Evolutionary conservation across 2,329 filamentous ascomycete genomes (phyloP).

Genomic region (Parasarocladium wereldwijsianum): DNA sequence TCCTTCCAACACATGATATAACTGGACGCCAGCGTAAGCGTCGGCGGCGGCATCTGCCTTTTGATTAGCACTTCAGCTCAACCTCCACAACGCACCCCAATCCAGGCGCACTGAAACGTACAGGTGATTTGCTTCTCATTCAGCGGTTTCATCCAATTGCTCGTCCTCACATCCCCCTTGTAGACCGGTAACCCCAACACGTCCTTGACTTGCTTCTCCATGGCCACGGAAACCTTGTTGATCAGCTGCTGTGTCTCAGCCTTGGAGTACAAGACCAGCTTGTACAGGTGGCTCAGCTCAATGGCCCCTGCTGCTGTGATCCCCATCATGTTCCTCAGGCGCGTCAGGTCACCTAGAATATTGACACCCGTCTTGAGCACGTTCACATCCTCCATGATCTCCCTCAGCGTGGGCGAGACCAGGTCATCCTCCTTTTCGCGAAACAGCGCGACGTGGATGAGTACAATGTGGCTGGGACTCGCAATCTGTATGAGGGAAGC

Average conservation of each 20-base stretch:
- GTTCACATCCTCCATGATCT: constrained; percentile 54
- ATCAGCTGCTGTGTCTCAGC: constrained; percentile 36
- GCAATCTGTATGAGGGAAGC: constrained; percentile 76
- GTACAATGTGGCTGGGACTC: constrained; percentile 56
- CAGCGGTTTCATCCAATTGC: constrained; percentile 58
- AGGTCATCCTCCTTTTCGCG: constrained; percentile 35
- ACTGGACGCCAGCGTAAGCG: constrained; percentile 62
- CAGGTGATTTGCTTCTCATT: constrained; percentile 50
- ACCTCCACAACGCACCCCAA: not conserved
- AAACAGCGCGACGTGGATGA: constrained; percentile 68
- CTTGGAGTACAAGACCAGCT: constrained; percentile 53
- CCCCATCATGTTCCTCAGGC: constrained; percentile 50
- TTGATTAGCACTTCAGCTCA: constrained; percentile 1
- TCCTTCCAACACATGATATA: constrained; percentile 58
- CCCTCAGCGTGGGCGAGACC: constrained; percentile 54
- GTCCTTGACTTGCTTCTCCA: constrained; percentile 57
- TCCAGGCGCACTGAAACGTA: constrained; percentile 27
- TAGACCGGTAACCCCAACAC: constrained; percentile 59
- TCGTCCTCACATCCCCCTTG: constrained; percentile 58
- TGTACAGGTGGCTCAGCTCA: constrained; percentile 73
- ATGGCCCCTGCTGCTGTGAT: constrained; percentile 54
- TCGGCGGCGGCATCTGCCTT: constrained; percentile 62
- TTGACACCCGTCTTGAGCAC: constrained; percentile 66
- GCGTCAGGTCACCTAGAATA: constrained; percentile 56
- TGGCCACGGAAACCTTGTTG: constrained; percentile 49